Evolutionary conservation across 2,329 filamentous ascomycete genomes (phyloP).

Genomic region (Pseudopithomyces chartarum): DNA sequence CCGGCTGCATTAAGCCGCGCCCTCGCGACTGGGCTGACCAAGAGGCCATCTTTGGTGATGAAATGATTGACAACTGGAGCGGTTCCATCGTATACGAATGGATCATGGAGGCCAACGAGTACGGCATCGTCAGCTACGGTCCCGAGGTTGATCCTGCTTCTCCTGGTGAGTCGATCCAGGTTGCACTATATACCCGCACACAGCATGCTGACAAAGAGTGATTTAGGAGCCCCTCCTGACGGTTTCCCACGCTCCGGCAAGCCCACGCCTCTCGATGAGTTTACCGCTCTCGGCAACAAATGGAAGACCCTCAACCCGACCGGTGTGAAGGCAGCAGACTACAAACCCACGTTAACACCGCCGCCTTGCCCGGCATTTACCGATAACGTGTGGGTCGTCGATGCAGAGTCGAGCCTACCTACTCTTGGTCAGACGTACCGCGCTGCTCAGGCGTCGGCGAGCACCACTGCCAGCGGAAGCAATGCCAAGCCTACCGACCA

Average conservation of each 20-base stretch:
- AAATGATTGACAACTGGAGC: conserved; percentile 75
- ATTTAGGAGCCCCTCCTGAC: conserved; percentile 57
- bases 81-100: conserved; percentile 88
- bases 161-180: conserved; percentile 14
- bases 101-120: conserved; percentile 83
- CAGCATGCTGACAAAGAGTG: not conserved
- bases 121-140: conserved; percentile 80
- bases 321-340: conserved; percentile 69
- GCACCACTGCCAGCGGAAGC: conserved; percentile 12
- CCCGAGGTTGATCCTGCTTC: conserved; percentile 56
- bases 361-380: conserved; percentile 75
- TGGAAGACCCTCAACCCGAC: conserved; percentile 76
- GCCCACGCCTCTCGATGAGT: conserved; percentile 79
- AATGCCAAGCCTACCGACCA: conserved; percentile 5
- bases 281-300: conserved; percentile 73
- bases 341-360: conserved; percentile 65
- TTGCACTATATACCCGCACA: too few relatives aligned
- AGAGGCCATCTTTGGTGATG: conserved; percentile 72
- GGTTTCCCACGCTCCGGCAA: conserved; percentile 74
- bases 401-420: conserved; percentile 72
- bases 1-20: conserved; percentile 73
- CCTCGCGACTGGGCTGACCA: conserved; percentile 74
- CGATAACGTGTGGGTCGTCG: conserved; percentile 70
- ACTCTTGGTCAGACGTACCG: conserved; percentile 60
- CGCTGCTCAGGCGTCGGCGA: conserved; percentile 16